Conservation (phyloP, 2,329 filamentous ascomycete species). For the Botrytis cinerea region DNA sequence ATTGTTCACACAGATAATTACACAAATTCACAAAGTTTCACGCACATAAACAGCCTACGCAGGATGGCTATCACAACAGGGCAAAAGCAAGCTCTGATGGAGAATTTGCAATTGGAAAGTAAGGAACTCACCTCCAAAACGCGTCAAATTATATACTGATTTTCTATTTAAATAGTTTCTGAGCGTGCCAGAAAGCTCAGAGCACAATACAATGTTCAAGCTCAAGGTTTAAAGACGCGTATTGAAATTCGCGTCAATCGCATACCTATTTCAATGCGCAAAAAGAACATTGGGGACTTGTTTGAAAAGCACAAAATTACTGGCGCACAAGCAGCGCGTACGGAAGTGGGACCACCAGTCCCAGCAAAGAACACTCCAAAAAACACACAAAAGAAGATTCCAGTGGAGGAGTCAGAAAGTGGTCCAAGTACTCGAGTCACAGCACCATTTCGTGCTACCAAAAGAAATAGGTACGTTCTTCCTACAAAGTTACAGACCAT, state of each 20-base stretch:
- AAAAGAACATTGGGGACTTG: conserved; percentile 80
- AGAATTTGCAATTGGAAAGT: conserved; percentile 90
- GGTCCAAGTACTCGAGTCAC: conserved; percentile 31
- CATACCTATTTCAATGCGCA: conserved; percentile 78
- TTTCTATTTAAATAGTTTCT: conserved; percentile 60
- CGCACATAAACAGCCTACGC: conserved; percentile 42
- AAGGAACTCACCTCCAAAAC: conserved; percentile 42
- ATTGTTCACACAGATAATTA: conserved; percentile 44
- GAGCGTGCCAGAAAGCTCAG: conserved; percentile 84
- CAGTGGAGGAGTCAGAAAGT: conserved; percentile 34
- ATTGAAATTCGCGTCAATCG: conserved; percentile 93
- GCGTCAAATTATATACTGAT: conserved; percentile 28
- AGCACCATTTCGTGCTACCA: conserved; percentile 44
- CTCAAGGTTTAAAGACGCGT: conserved; percentile 78
- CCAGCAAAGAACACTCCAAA: conserved; percentile 30
- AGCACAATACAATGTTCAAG: conserved; percentile 85
- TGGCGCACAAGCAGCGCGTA: conserved; percentile 17
- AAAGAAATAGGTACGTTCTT: conserved; percentile 54
- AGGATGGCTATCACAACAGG: conserved; percentile 63
- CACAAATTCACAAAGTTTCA: conserved; percentile 40
- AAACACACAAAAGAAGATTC: conserved; percentile 34
- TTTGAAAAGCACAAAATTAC: conserved; percentile 37
- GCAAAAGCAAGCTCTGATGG: conserved; percentile 84
- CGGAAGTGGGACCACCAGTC: conserved; percentile 27
- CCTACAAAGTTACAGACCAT: not conserved